phyloP scores from a whole-genome alignment of 2,329 filamentous ascomycete genomes.

The Thelonectria blattea region DNA sequence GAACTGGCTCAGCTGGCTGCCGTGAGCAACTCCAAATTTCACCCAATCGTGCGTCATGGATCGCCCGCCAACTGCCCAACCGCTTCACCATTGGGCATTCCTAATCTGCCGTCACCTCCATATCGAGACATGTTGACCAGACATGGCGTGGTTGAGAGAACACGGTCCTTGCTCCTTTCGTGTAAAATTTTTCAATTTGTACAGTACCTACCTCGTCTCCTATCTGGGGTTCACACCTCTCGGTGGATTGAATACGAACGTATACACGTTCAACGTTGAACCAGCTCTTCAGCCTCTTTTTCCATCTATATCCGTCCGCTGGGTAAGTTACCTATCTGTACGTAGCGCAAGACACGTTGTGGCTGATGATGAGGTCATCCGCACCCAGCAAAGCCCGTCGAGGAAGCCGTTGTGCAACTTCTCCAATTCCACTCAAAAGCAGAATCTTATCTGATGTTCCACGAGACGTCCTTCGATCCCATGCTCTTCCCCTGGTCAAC shows the following conservation, averaged over 20 bases:
- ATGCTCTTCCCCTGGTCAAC: neutral
- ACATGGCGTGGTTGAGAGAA: neutral
- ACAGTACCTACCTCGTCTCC: neutral
- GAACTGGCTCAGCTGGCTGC: neutral
- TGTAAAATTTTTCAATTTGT: neutral
- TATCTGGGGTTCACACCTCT: neutral
- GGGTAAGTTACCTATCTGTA: no score
- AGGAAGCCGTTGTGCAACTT: no score
- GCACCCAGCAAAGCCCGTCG: no score
- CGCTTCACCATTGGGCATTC: neutral
- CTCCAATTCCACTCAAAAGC: no score
- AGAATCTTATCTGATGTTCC: no score
- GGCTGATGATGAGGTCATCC: no score
- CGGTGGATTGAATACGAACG: no score
- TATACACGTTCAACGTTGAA: no score
- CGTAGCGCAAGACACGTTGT: no score
- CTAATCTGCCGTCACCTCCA: neutral
- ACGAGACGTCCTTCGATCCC: no score
- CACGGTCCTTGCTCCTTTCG: neutral
- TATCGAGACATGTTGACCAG: slow-evolving; percentile 11
- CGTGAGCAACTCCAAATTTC: neutral
- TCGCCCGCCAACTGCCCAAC: slow-evolving; percentile 1
- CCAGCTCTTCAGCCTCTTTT: no score
- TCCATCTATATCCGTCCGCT: no score
- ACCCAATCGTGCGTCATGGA: slow-evolving; percentile 4